Conservation (phyloP, 78 protist species). For the Abeoforma whisleri region DNA sequence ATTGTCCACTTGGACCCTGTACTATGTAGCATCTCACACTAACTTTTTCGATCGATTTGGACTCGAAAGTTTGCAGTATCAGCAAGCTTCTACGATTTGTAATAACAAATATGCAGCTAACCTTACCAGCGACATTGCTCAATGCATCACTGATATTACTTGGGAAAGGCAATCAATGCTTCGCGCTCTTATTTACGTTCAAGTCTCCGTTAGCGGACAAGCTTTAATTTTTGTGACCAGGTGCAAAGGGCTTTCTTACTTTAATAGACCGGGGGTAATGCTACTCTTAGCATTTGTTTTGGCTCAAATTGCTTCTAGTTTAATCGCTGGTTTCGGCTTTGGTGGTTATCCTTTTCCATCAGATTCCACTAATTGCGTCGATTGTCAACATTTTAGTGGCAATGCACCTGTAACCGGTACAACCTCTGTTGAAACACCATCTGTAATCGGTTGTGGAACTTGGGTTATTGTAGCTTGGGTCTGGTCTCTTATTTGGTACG, state of each 20-base stretch:
- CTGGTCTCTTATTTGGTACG: neutral
- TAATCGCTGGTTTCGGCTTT: slow-evolving; percentile 23
- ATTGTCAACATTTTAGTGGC: neutral
- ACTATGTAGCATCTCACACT: slow-evolving; percentile 48
- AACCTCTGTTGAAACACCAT: neutral
- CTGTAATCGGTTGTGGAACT: slow-evolving; percentile 16
- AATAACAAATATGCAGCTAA: neutral
- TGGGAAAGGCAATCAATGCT: slow-evolving; percentile 20
- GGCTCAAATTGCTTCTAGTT: slow-evolving; percentile 55
- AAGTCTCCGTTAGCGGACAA: neutral
- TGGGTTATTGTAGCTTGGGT: slow-evolving; percentile 22
- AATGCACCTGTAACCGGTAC: neutral
- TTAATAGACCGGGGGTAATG: slow-evolving; percentile 56
- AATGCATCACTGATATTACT: slow-evolving; percentile 26
- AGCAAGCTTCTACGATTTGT: neutral
- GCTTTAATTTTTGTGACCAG: slow-evolving; percentile 44
- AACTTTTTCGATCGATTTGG: slow-evolving; percentile 39
- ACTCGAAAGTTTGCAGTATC: no score
- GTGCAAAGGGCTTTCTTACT: slow-evolving; percentile 49
- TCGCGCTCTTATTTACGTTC: slow-evolving; percentile 2
- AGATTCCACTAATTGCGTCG: neutral
- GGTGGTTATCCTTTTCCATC: neutral
- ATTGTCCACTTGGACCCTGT: slow-evolving; percentile 57
- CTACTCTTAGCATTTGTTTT: slow-evolving; percentile 57
- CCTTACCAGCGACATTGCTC: neutral